These are phyloP conservation scores for Ophioceras dolichostomum DNA, from an alignment of 2,329 filamentous ascomycete species.

Conservation along the genomic window DNA sequence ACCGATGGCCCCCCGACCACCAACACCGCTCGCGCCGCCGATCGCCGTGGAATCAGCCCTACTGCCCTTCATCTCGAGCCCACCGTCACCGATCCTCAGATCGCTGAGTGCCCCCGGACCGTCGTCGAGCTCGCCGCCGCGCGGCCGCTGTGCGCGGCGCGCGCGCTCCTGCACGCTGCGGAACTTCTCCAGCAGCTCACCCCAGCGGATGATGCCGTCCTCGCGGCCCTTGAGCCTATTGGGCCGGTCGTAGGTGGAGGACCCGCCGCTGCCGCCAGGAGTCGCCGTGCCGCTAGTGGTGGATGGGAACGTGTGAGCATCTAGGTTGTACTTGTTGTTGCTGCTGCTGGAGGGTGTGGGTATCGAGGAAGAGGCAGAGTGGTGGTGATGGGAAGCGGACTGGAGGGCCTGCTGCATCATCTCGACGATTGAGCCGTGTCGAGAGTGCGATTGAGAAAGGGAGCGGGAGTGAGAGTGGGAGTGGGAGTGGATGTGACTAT, in stretches of 20 bases:
- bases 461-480: too few species aligned
- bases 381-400: too few species aligned
- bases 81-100: slow-evolving; percentile 26
- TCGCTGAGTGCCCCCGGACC: slow-evolving; percentile 18
- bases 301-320: slow-evolving; percentile 17
- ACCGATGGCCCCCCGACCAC: too few species aligned
- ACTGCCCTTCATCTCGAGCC: slow-evolving; percentile 23
- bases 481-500: too few species aligned
- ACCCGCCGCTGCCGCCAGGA: slow-evolving; percentile 24
- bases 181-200: slow-evolving; percentile 89
- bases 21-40: too few species aligned
- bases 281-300: slow-evolving; percentile 29
- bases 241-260: slow-evolving; percentile 54
- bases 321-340: slow-evolving; percentile 5
- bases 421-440: slow-evolving; percentile 21
- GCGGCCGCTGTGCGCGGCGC: slow-evolving; percentile 53
- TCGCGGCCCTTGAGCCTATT: slow-evolving; percentile 73
- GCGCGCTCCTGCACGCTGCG: slow-evolving; percentile 80
- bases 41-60: slow-evolving; percentile 6
- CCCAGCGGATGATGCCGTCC: slow-evolving; percentile 80
- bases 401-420: slow-evolving; percentile 15
- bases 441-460: too few species aligned
- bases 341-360: slow-evolving; percentile 1
- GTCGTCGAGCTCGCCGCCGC: slow-evolving; percentile 37
- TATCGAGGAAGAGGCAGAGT: too few species aligned